Evolutionary conservation across 1,139 yeast species (phyloP), one percentile per base, ranked within the genome.

Genomic region (Oligophagozyma castellii): DNA sequence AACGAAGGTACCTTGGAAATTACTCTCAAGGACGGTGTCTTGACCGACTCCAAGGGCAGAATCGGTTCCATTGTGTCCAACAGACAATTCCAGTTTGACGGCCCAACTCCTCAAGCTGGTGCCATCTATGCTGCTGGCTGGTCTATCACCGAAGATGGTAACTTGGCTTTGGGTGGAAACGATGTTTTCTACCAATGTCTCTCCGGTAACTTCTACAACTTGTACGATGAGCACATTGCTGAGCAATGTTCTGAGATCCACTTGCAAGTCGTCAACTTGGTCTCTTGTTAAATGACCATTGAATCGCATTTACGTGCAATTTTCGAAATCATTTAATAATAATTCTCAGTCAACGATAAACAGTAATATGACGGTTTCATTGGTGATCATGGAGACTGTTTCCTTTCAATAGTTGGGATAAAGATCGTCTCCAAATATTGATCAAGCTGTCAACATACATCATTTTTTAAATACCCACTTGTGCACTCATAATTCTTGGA

Each of bases 91-190:
- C 92, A 78, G 63, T 78, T 78, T 48, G 92, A 78, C 51, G 89
- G 89, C 56, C 92, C 89, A 46, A 83, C 86, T 59, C 86, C 89
- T 48, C 92, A 78, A 67, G 86, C 89, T 35, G 92, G 89, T 58
- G 66, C 84, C 44, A 73, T 77, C 58, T 77, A 73, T 59, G 89
- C 89, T 51, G 81, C 73, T 36, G 92, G 92, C 44, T 79, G 92
- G 92, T 63, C 78, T 30, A 58, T 75, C 45, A 65, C 75, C 35
- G 43, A 53, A 33, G 77, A 70, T 29, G 83, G 83, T 46, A 52
- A 61, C 63, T 70, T 79, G 53, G 81, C 83, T 35, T 61, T 79
- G 46, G 92, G 92, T 61, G 63, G 65, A 58, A 54, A 56, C 33
- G 67, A 70, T 36, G 61, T 63, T 41, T 79, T 78, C 73, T 78